Evolutionary conservation across 2,329 filamentous ascomycete species (phyloP).

Genomic region (Laburnicola sp.): DNA sequence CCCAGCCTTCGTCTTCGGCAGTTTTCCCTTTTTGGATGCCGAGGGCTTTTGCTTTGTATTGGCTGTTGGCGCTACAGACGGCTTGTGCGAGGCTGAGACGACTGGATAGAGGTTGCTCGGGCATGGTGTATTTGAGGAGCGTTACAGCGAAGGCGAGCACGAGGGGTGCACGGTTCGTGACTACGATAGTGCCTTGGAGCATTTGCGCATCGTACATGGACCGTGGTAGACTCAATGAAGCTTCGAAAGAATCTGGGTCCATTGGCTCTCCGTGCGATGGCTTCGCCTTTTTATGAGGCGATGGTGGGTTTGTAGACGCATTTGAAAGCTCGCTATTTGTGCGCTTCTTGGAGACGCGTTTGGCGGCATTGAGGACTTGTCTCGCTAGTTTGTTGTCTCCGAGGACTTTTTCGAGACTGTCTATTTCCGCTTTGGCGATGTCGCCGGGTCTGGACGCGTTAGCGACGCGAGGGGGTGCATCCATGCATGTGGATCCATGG

Average conservation of each 20-base stretch:
- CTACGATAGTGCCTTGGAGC: conserved; percentile 61
- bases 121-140: conserved; percentile 77
- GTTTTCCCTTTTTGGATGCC: conserved; percentile 68
- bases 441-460: conserved; percentile 45
- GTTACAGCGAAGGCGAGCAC: conserved; percentile 79
- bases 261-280: conserved; percentile 33
- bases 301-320: conserved; percentile 16
- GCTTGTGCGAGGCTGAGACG: conserved; percentile 81
- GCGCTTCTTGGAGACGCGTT: conserved; percentile 60
- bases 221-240: conserved; percentile 61
- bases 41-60: conserved; percentile 73
- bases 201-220: conserved; percentile 60
- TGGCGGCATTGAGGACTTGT: conserved; percentile 61
- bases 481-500: neutral
- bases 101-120: conserved; percentile 82
- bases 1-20: conserved; percentile 72
- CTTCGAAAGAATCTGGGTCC: conserved; percentile 63
- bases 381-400: conserved; percentile 59
- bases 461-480: conserved; percentile 12
- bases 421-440: conserved; percentile 54
- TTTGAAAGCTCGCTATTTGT: conserved; percentile 41
- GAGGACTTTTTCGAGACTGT: conserved; percentile 50
- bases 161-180: conserved; percentile 80
- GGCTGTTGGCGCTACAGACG: conserved; percentile 79
- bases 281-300: conserved; percentile 44